Evolutionary conservation across 169 alveolate genomes (phyloP).

Genomic region (Eimeria maxima): DNA sequence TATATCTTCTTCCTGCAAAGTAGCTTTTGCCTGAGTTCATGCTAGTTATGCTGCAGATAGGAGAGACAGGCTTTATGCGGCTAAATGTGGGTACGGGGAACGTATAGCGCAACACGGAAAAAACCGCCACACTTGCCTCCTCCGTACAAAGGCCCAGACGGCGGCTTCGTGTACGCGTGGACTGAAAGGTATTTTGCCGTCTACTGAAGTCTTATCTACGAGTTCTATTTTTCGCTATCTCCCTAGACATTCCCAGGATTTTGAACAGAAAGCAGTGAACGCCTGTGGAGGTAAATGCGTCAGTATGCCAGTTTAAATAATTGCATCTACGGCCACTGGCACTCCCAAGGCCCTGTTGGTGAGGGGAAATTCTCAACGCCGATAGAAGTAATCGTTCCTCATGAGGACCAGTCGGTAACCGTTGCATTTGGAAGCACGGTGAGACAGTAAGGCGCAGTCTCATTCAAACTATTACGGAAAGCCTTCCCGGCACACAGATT

Average conservation of each 20-base stretch:
- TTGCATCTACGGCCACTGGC: neutral
- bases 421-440: conserved; percentile 81
- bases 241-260: conserved; percentile 84
- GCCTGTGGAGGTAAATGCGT: conserved; percentile 82
- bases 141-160: conserved; percentile 74
- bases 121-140: conserved; percentile 59
- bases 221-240: neutral
- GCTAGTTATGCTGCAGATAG: conserved; percentile 71
- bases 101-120: neutral
- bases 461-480: neutral
- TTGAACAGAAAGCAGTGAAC: conserved; percentile 84
- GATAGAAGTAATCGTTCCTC: conserved; percentile 83
- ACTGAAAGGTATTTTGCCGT: conserved; percentile 62
- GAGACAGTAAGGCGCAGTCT: neutral
- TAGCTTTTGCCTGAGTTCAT: neutral
- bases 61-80: conserved; percentile 87
- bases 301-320: neutral
- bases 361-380: conserved; percentile 86
- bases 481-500: conserved; percentile 2
- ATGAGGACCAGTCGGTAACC: conserved; percentile 65
- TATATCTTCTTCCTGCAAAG: neutral
- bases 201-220: neutral
- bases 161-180: conserved; percentile 81
- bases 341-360: conserved; percentile 81
- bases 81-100: conserved; percentile 64